These are phyloP conservation scores for Suillus lakei DNA, from an alignment of 768 basidiomycete species.

Conservation along the genomic window DNA sequence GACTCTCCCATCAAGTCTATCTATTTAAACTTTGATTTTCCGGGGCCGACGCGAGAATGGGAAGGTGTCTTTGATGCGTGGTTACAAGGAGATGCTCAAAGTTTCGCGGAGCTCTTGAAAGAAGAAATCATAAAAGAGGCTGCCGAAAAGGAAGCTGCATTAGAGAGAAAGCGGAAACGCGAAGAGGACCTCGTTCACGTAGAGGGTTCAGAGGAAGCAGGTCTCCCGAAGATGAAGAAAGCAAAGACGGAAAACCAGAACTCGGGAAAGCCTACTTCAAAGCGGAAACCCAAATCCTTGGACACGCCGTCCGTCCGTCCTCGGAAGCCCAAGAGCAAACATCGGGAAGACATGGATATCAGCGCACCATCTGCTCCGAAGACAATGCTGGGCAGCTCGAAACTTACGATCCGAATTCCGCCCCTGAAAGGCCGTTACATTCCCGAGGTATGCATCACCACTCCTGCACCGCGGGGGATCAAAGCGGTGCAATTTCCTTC, in stretches of 20 bases:
- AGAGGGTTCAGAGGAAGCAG: constrained; percentile 10
- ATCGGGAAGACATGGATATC: neutral
- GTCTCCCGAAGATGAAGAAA: constrained; percentile 17
- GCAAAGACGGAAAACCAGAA: constrained; percentile 24
- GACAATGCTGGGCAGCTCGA: neutral
- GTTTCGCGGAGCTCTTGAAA: constrained; percentile 66
- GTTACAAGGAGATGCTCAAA: constrained; percentile 87
- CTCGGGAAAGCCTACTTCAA: constrained; percentile 20
- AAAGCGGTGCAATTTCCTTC: constrained; percentile 19
- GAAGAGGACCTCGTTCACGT: constrained; percentile 47
- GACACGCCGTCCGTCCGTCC: constrained; percentile 24
- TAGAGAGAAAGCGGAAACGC: constrained; percentile 60
- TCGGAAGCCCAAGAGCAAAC: constrained; percentile 36
- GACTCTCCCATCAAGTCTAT: constrained; percentile 66
- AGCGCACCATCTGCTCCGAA: neutral
- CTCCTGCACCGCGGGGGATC: constrained; percentile 13
- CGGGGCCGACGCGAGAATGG: constrained; percentile 85
- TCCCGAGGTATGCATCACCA: constrained; percentile 21
- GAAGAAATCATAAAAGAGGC: constrained; percentile 62
- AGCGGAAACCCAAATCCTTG: constrained; percentile 30
- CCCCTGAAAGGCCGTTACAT: neutral
- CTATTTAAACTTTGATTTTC: constrained; percentile 88
- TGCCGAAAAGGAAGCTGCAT: constrained; percentile 54
- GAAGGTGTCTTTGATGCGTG: constrained; percentile 90
- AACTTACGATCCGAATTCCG: neutral